Percentiles rank a stretch among this genome's conserved stretches.
Conservation (phyloP, 305 asterid genomes). For the Fraxinus albicans region DNA sequence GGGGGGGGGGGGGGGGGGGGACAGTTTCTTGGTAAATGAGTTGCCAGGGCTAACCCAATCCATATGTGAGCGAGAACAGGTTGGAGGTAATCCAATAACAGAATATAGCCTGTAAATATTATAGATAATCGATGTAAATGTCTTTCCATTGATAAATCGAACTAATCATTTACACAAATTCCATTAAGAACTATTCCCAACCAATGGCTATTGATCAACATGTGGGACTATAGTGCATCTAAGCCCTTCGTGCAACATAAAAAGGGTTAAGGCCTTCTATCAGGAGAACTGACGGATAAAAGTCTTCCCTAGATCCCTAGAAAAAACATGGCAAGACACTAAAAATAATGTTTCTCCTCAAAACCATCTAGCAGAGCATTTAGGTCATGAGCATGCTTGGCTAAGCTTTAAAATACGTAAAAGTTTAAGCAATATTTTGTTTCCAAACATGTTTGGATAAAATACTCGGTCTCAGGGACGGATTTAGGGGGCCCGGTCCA, state of each 20-base stretch:
- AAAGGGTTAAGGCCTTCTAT: background rate
- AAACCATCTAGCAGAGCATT: background rate
- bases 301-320: background rate
- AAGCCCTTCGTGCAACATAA: background rate
- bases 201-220: background rate
- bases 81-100: conserved; percentile 94
- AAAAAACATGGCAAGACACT: background rate
- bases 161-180: conserved; percentile 4
- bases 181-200: background rate
- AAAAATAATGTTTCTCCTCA: background rate
- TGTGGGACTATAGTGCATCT: background rate
- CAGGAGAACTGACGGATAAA: background rate
- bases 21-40: background rate
- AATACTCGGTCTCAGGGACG: background rate
- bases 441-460: background rate
- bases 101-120: conserved; percentile 71
- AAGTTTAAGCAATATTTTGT: background rate
- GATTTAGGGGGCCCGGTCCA: no score
- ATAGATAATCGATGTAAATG: background rate
- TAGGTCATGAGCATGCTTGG: background rate
- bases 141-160: background rate
- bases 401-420: background rate
- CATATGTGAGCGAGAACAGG: conserved; percentile 74
- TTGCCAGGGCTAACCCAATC: conserved; percentile 55
- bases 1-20: no score